Conservation (phyloP, 495 filamentous ascomycete genomes). For the Trichoderma parareesei region DNA sequence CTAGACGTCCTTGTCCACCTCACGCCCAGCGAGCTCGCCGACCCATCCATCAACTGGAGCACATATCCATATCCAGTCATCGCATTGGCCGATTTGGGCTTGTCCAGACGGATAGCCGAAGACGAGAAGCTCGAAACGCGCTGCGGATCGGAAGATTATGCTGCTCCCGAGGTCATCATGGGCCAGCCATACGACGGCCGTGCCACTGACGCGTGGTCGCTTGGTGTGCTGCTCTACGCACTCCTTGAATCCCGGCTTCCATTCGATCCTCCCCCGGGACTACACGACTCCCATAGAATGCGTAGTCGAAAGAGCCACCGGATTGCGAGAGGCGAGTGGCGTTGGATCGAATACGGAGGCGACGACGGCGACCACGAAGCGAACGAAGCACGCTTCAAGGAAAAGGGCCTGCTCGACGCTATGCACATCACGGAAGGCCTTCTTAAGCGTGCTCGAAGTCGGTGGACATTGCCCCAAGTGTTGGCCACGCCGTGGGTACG, state of each 20-base stretch:
- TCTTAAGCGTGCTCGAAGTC: conserved; percentile 65
- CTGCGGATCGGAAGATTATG: conserved; percentile 95
- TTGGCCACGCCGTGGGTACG: conserved; percentile 66
- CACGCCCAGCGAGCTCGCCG: conserved; percentile 42
- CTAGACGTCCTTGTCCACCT: conserved; percentile 87
- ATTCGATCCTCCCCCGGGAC: conserved; percentile 77
- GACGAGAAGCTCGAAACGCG: conserved; percentile 77
- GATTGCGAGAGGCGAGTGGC: conserved; percentile 93
- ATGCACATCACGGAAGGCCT: conserved; percentile 73
- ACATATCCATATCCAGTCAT: conserved; percentile 71
- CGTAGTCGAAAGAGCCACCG: conserved; percentile 75
- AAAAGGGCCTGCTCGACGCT: conserved; percentile 59
- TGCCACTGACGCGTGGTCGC: conserved; percentile 85
- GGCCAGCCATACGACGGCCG: conserved; percentile 93
- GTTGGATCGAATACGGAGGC: conserved; percentile 76
- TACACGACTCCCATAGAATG: conserved; percentile 60
- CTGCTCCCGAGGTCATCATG: conserved; percentile 91
- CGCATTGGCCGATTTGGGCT: conserved; percentile 84
- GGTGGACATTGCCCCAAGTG: conserved; percentile 66
- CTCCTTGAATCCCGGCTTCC: conserved; percentile 86
- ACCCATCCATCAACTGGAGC: conserved; percentile 48
- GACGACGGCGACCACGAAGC: conserved; percentile 54
- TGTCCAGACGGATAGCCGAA: conserved; percentile 74
- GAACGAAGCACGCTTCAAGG: conserved; percentile 39
- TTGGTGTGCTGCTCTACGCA: conserved; percentile 88